Evolutionary conservation across 257 asterid genomes (phyloP).

Genomic region (Capsicum baccatum): DNA sequence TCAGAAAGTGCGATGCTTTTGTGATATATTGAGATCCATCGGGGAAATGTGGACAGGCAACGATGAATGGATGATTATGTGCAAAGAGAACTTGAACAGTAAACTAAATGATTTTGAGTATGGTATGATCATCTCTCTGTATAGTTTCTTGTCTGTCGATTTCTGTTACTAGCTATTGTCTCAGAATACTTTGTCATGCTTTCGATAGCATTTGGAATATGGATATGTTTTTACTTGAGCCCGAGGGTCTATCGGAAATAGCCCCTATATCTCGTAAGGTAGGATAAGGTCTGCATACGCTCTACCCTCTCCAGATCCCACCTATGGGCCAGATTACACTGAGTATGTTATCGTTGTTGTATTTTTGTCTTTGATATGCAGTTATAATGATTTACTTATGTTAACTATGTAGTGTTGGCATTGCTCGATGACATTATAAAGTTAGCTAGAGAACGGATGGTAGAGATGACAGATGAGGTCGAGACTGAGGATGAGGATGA

Average conservation of each 20-base stretch:
- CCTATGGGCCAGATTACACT: background rate
- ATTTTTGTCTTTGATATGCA: background rate
- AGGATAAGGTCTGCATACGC: background rate
- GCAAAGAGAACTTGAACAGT: constrained; percentile 48
- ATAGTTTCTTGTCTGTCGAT: too few species aligned
- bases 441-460: constrained; percentile 66
- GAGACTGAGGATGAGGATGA: constrained; percentile 49
- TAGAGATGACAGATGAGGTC: constrained; percentile 58
- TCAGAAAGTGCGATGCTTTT: constrained; percentile 68
- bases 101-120: constrained; percentile 44
- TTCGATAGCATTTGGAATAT: too few species aligned
- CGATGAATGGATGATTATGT: constrained; percentile 68
- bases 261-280: background rate
- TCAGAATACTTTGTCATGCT: too few species aligned
- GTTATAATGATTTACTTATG: background rate
- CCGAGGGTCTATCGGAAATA: background rate
- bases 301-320: background rate
- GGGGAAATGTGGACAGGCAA: constrained; percentile 75
- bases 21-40: constrained; percentile 64
- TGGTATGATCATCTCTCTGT: too few species aligned
- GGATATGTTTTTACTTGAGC: constrained; percentile 25
- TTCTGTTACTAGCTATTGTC: too few species aligned
- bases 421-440: constrained; percentile 73
- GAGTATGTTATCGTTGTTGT: background rate
- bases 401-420: constrained; percentile 48